Evolutionary conservation across 2,329 filamentous ascomycete genomes (phyloP).

Genomic region (Botryotinia globosa): DNA sequence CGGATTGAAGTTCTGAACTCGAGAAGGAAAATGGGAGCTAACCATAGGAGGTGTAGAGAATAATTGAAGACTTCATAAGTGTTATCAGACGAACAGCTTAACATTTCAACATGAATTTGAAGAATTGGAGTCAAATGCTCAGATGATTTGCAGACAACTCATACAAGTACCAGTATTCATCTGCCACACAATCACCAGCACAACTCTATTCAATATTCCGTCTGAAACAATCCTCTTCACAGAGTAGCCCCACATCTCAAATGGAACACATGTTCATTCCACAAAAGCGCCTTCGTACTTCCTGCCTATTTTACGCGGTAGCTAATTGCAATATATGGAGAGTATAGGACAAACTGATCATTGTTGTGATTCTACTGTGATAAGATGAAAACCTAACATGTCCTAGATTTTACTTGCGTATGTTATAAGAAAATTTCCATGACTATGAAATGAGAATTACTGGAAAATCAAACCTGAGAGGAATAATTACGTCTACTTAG

Average conservation of each 20-base stretch:
- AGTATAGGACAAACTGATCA: no score
- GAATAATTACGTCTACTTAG: neutral
- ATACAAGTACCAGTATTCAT: no score
- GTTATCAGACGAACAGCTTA: neutral
- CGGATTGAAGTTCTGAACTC: neutral
- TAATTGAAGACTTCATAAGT: neutral
- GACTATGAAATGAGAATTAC: neutral
- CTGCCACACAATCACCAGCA: neutral
- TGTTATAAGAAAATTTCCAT: neutral
- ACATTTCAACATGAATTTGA: neutral
- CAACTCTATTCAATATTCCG: neutral
- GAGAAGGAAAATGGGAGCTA: no score
- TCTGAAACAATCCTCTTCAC: neutral
- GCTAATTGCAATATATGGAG: no score
- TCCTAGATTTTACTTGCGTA: neutral
- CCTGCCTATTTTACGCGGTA: neutral
- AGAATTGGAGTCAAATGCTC: neutral
- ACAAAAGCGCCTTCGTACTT: neutral
- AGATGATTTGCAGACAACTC: neutral
- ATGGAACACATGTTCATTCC: neutral
- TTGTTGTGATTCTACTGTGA: neutral
- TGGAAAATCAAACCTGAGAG: no score
- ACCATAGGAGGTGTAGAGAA: neutral
- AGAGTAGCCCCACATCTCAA: neutral
- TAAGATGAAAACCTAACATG: neutral